phyloP scores from a whole-genome alignment of 2,329 filamentous ascomycete genomes.

The Bimuria novae-zelandiae region DNA sequence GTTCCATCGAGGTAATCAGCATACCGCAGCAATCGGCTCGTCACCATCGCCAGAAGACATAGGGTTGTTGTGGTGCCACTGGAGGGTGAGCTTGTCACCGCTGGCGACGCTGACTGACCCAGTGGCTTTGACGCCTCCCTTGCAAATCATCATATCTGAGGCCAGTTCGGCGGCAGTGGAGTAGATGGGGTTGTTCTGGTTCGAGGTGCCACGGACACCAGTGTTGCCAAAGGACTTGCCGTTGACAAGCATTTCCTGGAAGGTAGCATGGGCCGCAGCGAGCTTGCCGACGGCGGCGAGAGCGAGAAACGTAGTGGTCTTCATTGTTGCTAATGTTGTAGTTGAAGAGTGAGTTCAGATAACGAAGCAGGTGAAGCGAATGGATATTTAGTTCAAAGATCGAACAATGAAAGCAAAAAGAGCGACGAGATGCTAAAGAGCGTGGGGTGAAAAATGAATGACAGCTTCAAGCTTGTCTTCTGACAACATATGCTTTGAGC shows the following conservation, averaged over 20 bases:
- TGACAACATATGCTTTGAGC: not conserved
- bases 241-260: constrained; percentile 50
- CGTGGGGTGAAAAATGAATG: constrained; percentile 4
- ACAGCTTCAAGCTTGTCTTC: constrained; percentile 11
- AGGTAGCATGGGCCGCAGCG: constrained; percentile 43
- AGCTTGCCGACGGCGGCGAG: constrained; percentile 38
- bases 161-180: constrained; percentile 31
- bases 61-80: constrained; percentile 58
- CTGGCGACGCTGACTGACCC: constrained; percentile 53
- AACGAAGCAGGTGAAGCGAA: constrained; percentile 8
- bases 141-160: constrained; percentile 43
- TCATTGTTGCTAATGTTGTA: constrained; percentile 36
- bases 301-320: constrained; percentile 37
- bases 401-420: constrained; percentile 22
- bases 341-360: constrained; percentile 8
- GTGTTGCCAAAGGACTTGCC: constrained; percentile 42
- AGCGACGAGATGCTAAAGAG: constrained; percentile 14
- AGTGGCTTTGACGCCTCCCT: constrained; percentile 37
- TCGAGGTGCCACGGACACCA: constrained; percentile 51
- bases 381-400: constrained; percentile 23
- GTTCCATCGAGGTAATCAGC: not conserved
- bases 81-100: constrained; percentile 53
- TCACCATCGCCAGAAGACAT: constrained; percentile 43
- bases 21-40: constrained; percentile 55
- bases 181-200: constrained; percentile 44